Conservation (phyloP, 768 basidiomycete species). For the Aureoboletus auriporus region DNA sequence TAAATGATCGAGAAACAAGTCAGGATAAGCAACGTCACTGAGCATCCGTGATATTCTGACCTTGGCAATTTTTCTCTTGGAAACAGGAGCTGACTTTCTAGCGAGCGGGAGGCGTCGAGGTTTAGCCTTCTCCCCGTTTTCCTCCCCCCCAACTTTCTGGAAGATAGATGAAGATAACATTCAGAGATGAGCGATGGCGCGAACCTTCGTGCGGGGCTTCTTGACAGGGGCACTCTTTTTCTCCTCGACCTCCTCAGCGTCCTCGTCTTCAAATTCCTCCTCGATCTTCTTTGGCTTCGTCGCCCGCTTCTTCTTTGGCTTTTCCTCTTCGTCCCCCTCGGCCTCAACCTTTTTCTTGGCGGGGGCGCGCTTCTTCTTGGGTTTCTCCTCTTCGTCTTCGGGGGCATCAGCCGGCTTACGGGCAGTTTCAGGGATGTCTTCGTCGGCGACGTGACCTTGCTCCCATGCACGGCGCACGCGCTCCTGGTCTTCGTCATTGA, state of each 20-base stretch:
- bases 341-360: slow-evolving; percentile 34
- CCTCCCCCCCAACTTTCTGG: slow-evolving; percentile 31
- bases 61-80: slow-evolving; percentile 41
- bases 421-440: slow-evolving; percentile 76
- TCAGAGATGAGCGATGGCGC: slow-evolving; percentile 11
- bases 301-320: slow-evolving; percentile 34
- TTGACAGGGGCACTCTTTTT: slow-evolving; percentile 32
- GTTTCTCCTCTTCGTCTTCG: slow-evolving; percentile 50
- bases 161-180: slow-evolving; percentile 11
- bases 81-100: slow-evolving; percentile 38
- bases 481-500: slow-evolving; percentile 64
- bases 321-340: slow-evolving; percentile 34
- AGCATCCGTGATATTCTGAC: slow-evolving; percentile 16
- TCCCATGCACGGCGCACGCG: slow-evolving; percentile 72
- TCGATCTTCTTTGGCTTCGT: slow-evolving; percentile 30
- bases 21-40: neutral
- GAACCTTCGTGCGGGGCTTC: slow-evolving; percentile 36
- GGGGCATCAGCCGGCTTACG: slow-evolving; percentile 51
- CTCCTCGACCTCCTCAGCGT: slow-evolving; percentile 23
- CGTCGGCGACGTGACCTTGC: slow-evolving; percentile 73
- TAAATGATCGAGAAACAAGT: slow-evolving; percentile 4
- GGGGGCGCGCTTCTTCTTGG: slow-evolving; percentile 45
- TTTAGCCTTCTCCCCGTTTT: slow-evolving; percentile 44
- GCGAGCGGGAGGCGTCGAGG: slow-evolving; percentile 40
- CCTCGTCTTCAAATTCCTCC: slow-evolving; percentile 34